phyloP scores from a whole-genome alignment of 352 stramenopile genomes.

The Pythium pectinolyticum region DNA sequence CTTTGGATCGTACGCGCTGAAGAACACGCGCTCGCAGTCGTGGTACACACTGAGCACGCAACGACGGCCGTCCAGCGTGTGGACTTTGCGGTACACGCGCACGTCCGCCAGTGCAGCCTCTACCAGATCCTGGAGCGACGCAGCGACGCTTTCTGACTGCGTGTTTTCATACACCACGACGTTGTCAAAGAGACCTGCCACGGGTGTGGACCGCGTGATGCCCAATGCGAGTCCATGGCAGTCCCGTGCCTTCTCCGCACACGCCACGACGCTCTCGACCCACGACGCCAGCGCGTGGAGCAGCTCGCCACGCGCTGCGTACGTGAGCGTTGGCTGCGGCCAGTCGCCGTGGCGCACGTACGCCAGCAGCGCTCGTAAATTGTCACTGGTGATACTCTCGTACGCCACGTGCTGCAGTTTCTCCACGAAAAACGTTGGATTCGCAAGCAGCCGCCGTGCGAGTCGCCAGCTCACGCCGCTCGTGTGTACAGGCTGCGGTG shows the following conservation, averaged over 20 bases:
- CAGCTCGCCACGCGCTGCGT: slow-evolving; percentile 31
- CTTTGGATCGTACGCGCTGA: slow-evolving; percentile 63
- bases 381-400: slow-evolving; percentile 45
- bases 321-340: slow-evolving; percentile 36
- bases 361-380: slow-evolving; percentile 49
- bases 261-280: slow-evolving; percentile 46
- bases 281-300: slow-evolving; percentile 53
- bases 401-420: slow-evolving; percentile 52
- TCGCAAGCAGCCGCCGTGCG: slow-evolving; percentile 49
- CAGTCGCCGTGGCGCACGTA: slow-evolving; percentile 60
- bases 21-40: slow-evolving; percentile 68
- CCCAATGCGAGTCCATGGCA: slow-evolving; percentile 40
- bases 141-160: slow-evolving; percentile 16
- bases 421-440: slow-evolving; percentile 42
- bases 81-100: slow-evolving; percentile 57
- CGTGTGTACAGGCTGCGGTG: slow-evolving; percentile 40
- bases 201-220: slow-evolving; percentile 53
- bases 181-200: slow-evolving; percentile 62
- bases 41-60: slow-evolving; percentile 72
- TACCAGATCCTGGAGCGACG: slow-evolving; percentile 49
- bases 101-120: slow-evolving; percentile 64
- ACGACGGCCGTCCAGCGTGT: slow-evolving; percentile 40
- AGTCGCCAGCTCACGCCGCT: slow-evolving; percentile 75
- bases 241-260: slow-evolving; percentile 44
- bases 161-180: slow-evolving; percentile 56